A percentile compares a stretch with the other conserved stretches of the same genome.
phyloP scores from a whole-genome alignment of 73 alveolate species.

The Breviolum minutum region DNA sequence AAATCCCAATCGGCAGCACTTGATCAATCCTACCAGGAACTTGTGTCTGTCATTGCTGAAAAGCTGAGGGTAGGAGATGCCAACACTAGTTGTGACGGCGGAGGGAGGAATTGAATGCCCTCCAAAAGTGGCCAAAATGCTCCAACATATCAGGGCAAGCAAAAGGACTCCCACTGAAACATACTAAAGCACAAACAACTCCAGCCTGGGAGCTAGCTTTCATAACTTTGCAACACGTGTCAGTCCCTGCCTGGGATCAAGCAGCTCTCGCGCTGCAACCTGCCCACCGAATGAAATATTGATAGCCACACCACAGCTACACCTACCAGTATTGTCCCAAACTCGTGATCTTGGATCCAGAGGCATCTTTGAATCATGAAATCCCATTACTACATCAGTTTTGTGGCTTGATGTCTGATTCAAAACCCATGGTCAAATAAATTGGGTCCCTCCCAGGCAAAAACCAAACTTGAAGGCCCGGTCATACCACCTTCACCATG shows the following conservation, averaged over 20 bases:
- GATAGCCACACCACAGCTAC: not conserved
- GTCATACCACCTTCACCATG: not conserved
- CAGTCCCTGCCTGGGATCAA: not conserved
- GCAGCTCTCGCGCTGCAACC: constrained; percentile 28
- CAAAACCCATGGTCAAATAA: not conserved
- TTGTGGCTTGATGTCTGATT: not conserved
- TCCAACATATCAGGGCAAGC: too few species aligned
- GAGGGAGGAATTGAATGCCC: too few species aligned
- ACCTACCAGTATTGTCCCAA: too few species aligned
- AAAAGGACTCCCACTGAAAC: not conserved
- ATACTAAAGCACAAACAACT: not conserved
- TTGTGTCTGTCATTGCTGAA: too few species aligned
- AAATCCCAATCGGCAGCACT: not conserved
- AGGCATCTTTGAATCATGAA: too few species aligned
- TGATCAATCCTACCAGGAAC: not conserved
- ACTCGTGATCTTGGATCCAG: too few species aligned
- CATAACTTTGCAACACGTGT: not conserved
- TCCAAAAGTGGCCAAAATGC: too few species aligned
- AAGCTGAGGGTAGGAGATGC: too few species aligned
- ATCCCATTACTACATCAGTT: too few species aligned
- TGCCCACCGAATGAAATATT: not conserved
- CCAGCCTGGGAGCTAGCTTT: not conserved
- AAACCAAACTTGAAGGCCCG: not conserved
- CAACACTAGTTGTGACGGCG: too few species aligned
- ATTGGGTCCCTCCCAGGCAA: not conserved